Evolutionary conservation across 202 grass and related monocot species (phyloP), one percentile per base, ranked within the genome.

Genomic region (Setaria italica): DNA sequence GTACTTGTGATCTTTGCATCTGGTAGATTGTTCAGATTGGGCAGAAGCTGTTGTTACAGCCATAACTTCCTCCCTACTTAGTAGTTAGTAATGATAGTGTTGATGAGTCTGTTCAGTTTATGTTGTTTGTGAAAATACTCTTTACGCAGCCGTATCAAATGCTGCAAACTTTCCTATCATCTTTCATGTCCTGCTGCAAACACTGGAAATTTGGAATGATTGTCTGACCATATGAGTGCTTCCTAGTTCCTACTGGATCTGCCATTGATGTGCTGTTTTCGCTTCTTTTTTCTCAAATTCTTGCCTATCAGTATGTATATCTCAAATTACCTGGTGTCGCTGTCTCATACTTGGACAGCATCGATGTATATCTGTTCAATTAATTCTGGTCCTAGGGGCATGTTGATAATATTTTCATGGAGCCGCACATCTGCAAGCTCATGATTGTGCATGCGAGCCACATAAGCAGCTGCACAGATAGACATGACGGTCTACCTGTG

Each of bases 401-500:
- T 25, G 42, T 3, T 32, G 12, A 60, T 60, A 11, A 59, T 59
- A 9, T 46, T 71, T 71, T 58, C n/a, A 70, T 45, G 60, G 60
- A 68, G 17, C 35, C 6, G 34, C 51, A 41, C 17, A 39, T 57
- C 10, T 4, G 10, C 16, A 57, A 1, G 51, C 4, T 41, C 17
- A 57, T 57, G 73, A 57, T 8, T 20, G 15, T 6, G 42, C 6
- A 14, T 47, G 41, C 8, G 13, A 48, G 68, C n/a, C 34, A 32
- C 20, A 21, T 58, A 5, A 32, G 41, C 60, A 50, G 16, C 30
- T 12, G 13, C n/a, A 45, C 56, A 55, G 48, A 43, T 45, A 9
- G 37, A 55, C 46, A 55, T 45, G 68, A 74, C 8, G 47, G 77
- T 20, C 62, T 74, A 73, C 77, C n/a, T 80, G 68, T 0, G 11